Percentiles rank a stretch among this genome's conserved stretches.
phyloP scores from a whole-genome alignment of 2,329 filamentous ascomycete species.

The Bipolaris oryzae region DNA sequence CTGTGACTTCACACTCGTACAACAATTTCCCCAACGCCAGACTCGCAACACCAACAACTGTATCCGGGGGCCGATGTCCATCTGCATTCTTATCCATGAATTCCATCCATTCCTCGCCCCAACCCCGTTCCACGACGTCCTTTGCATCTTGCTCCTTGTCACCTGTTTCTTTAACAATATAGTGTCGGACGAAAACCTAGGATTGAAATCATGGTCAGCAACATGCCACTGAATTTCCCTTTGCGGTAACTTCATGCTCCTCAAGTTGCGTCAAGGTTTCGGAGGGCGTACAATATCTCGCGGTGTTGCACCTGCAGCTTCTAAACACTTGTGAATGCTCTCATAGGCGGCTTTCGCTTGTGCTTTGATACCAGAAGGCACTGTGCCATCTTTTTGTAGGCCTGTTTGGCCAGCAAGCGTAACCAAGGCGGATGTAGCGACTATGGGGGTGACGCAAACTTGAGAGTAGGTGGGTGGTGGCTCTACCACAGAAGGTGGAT shows the following conservation, averaged over 20 bases:
- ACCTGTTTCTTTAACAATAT: slow-evolving; percentile 45
- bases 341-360: slow-evolving; percentile 42
- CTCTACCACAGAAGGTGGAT: slow-evolving; percentile 32
- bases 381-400: slow-evolving; percentile 16
- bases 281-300: slow-evolving; percentile 33
- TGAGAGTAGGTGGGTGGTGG: slow-evolving; percentile 42
- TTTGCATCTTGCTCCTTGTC: slow-evolving; percentile 27
- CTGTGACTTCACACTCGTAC: slow-evolving; percentile 46
- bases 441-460: slow-evolving; percentile 38
- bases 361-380: slow-evolving; percentile 24
- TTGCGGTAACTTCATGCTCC: not conserved
- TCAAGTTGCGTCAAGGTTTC: not conserved
- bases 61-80: slow-evolving; percentile 47
- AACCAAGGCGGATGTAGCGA: slow-evolving; percentile 37
- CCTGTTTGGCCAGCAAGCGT: slow-evolving; percentile 45
- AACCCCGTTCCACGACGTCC: slow-evolving; percentile 38
- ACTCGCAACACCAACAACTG: slow-evolving; percentile 44
- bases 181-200: slow-evolving; percentile 41
- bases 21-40: slow-evolving; percentile 39
- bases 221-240: not conserved
- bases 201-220: not conserved
- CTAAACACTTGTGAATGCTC: slow-evolving; percentile 33
- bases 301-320: slow-evolving; percentile 40
- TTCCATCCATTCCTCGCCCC: slow-evolving; percentile 43
- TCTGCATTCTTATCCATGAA: slow-evolving; percentile 44